These are phyloP conservation scores for Ilyonectria robusta DNA, from an alignment of 2,329 filamentous ascomycete species.

Conservation along the genomic window DNA sequence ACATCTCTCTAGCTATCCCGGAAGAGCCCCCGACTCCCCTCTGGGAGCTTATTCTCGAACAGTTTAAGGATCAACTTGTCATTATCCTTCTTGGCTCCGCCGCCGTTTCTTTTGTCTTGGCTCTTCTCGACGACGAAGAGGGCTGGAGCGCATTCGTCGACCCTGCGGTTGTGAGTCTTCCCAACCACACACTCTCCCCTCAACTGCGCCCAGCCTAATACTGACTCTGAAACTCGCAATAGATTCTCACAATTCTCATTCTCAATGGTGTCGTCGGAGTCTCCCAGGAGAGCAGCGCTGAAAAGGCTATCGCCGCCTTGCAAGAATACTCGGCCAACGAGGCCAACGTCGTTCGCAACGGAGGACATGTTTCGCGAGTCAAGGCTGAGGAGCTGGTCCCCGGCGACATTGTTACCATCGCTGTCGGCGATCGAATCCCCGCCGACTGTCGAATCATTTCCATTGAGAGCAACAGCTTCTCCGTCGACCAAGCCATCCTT, in stretches of 20 bases:
- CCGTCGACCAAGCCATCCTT: constrained; percentile 95
- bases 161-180: constrained; percentile 84
- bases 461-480: constrained; percentile 97
- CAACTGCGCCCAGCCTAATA: constrained; percentile 18
- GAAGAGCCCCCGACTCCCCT: constrained; percentile 97
- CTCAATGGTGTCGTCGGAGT: constrained; percentile 98
- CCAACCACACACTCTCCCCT: constrained; percentile 6
- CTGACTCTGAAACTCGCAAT: constrained; percentile 22
- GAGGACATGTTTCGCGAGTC: constrained; percentile 82
- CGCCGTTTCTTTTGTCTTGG: constrained; percentile 92
- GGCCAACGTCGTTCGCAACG: constrained; percentile 90
- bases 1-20: constrained; percentile 64
- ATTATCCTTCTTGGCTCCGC: constrained; percentile 95
- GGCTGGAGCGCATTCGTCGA: constrained; percentile 99
- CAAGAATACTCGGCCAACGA: constrained; percentile 99
- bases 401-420: constrained; percentile 89
- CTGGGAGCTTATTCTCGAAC: constrained; percentile 96
- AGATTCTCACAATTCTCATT: constrained; percentile 97
- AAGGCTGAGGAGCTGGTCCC: constrained; percentile 98
- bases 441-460: constrained; percentile 92
- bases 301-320: constrained; percentile 97
- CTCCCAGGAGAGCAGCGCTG: constrained; percentile 97
- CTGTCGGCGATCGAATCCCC: constrained; percentile 93
- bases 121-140: constrained; percentile 91
- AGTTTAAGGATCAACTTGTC: constrained; percentile 99